Evolutionary conservation across 192 early-diverging fungal genomes (phyloP).

Genomic region (Mortierella claussenii): DNA sequence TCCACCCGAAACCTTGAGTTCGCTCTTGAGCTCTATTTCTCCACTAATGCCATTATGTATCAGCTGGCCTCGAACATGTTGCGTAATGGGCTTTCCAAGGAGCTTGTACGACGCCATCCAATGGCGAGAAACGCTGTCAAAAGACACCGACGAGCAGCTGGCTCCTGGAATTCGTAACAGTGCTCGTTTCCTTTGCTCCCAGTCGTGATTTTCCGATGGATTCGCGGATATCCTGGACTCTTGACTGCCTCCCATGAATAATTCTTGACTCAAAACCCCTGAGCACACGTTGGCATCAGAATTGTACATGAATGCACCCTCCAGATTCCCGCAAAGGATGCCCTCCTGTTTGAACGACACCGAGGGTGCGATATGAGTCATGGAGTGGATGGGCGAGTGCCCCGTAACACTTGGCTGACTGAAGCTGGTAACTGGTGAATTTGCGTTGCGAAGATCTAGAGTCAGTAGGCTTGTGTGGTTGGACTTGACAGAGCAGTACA

Average conservation of each 20-base stretch:
- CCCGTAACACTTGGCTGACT: constrained; percentile 16
- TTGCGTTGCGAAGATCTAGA: constrained; percentile 31
- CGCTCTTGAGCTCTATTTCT: constrained; percentile 14
- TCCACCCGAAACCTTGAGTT: constrained; percentile 27
- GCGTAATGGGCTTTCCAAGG: constrained; percentile 4
- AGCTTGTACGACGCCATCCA: constrained; percentile 51
- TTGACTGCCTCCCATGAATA: constrained; percentile 10
- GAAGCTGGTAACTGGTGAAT: constrained; percentile 2
- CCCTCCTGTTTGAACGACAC: constrained; percentile 8
- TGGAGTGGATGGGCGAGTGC: constrained; percentile 35
- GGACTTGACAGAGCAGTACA: constrained; percentile 28
- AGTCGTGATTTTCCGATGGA: not conserved
- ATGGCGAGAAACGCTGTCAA: constrained; percentile 14
- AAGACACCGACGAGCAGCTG: constrained; percentile 19
- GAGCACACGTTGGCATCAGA: not conserved
- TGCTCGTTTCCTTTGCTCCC: not conserved
- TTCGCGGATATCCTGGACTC: not conserved
- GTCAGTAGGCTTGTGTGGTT: constrained; percentile 24
- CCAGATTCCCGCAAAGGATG: constrained; percentile 34
- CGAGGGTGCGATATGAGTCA: constrained; percentile 25
- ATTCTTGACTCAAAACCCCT: not conserved
- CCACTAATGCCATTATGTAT: constrained; percentile 1
- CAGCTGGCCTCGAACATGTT: constrained; percentile 23
- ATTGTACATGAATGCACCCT: constrained; percentile 38
- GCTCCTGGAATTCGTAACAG: constrained; percentile 17